phyloP scores from a whole-genome alignment of 129 eudicot species.

The Chrysanthemum lavandulifolium region DNA sequence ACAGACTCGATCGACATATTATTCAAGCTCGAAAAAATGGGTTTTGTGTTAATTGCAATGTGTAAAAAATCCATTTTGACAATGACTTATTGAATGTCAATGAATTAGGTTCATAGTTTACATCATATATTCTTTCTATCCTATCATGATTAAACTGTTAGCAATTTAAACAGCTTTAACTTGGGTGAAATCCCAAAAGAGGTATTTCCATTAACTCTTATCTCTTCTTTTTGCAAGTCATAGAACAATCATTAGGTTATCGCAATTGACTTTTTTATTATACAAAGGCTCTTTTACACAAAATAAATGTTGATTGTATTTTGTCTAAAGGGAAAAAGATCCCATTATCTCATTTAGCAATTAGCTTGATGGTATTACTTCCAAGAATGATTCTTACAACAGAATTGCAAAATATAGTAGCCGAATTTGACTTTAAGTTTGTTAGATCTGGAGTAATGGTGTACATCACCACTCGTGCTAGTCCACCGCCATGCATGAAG shows the following conservation, averaged over 20 bases:
- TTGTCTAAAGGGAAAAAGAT: background rate
- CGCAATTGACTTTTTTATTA: constrained; percentile 13
- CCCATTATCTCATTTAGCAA: constrained; percentile 1
- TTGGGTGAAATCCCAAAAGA: constrained; percentile 2
- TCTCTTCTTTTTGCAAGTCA: constrained; percentile 40
- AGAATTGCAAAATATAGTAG: background rate
- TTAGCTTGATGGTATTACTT: background rate
- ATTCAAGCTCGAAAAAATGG: no score
- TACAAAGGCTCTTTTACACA: constrained; percentile 2
- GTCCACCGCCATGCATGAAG: no score
- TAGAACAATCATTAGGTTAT: constrained; percentile 42
- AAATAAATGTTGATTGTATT: constrained; percentile 14
- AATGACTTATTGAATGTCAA: background rate
- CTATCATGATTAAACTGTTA: background rate
- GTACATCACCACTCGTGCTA: no score
- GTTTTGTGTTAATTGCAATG: no score
- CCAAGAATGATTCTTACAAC: background rate
- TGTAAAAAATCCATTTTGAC: background rate
- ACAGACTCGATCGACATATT: background rate
- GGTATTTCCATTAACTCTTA: background rate
- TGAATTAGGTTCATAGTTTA: constrained; percentile 23
- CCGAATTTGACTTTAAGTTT: no score
- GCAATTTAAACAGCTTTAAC: background rate
- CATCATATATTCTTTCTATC: background rate
- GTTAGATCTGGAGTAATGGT: no score